Evolutionary conservation across 2,329 filamentous ascomycete genomes (phyloP).

Genomic region (Penicillium sp.): DNA sequence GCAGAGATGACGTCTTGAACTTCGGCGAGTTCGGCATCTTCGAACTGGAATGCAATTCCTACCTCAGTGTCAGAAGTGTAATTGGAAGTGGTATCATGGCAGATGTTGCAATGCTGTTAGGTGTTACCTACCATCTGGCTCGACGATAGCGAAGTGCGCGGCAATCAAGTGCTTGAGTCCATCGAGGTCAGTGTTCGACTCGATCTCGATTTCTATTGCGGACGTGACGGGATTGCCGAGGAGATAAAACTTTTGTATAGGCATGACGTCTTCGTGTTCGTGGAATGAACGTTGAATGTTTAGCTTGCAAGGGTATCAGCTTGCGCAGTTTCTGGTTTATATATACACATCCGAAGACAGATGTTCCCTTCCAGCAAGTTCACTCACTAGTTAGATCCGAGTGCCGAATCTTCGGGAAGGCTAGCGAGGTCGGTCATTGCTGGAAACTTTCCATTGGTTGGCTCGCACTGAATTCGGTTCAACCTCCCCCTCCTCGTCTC

Average conservation of each 20-base stretch:
- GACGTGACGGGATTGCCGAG: conserved; percentile 18
- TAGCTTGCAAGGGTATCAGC: not conserved
- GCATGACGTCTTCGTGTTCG: conserved; percentile 6
- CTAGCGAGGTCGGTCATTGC: not conserved
- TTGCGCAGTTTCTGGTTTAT: not conserved
- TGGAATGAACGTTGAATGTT: not conserved
- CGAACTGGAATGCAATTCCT: conserved; percentile 27
- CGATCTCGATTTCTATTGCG: conserved; percentile 4
- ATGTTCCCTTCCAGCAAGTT: not conserved
- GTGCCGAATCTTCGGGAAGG: not conserved
- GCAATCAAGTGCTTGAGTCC: conserved; percentile 10
- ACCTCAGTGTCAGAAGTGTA: not conserved
- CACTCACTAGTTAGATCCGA: not conserved
- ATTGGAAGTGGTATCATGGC: not conserved
- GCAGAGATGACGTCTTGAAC: conserved; percentile 4
- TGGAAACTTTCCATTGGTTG: not conserved
- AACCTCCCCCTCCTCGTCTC: too few species aligned
- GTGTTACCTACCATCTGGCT: conserved; percentile 4
- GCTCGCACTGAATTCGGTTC: too few species aligned
- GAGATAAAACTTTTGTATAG: conserved; percentile 23
- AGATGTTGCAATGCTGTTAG: not conserved
- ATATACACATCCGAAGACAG: not conserved
- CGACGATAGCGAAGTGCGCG: conserved; percentile 14
- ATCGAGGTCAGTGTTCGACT: conserved; percentile 2
- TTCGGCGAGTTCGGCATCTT: not conserved